Conservation (phyloP, 2,329 filamentous ascomycete species). For the Pseudogymnoascus sp. region DNA sequence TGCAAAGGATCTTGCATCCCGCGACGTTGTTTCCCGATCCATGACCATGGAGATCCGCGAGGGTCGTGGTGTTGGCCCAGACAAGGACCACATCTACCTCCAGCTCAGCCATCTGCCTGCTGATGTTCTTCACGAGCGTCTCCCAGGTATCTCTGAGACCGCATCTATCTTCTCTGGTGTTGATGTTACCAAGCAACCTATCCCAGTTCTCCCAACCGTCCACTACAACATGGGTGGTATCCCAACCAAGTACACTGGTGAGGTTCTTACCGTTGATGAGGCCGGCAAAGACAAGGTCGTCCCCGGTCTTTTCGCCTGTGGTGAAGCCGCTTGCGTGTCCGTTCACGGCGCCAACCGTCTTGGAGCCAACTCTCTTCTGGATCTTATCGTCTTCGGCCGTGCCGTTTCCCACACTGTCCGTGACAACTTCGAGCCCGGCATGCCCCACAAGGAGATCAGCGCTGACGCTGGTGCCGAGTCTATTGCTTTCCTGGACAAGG, state of each 20-base stretch:
- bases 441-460: constrained; percentile 68
- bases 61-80: constrained; percentile 89
- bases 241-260: constrained; percentile 92
- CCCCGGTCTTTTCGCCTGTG: constrained; percentile 89
- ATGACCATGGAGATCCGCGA: constrained; percentile 99
- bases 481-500: constrained; percentile 76
- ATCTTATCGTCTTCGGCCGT: constrained; percentile 95
- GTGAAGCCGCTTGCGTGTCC: constrained; percentile 94
- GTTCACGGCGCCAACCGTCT: constrained; percentile 98
- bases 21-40: constrained; percentile 92
- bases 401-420: constrained; percentile 96
- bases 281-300: constrained; percentile 86
- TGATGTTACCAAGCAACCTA: constrained; percentile 93
- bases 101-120: constrained; percentile 92
- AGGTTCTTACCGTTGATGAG: constrained; percentile 84
- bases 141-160: constrained; percentile 97
- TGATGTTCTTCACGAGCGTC: constrained; percentile 88
- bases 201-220: constrained; percentile 90
- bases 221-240: constrained; percentile 99
- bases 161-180: constrained; percentile 96
- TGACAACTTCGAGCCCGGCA: constrained; percentile 81
- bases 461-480: constrained; percentile 84
- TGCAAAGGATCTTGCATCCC: constrained; percentile 92
- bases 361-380: constrained; percentile 94
- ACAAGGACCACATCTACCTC: constrained; percentile 98